Base-by-base conservation (phyloP, 805 yeast genomes). In the Kodamaea sagamina region DNA sequence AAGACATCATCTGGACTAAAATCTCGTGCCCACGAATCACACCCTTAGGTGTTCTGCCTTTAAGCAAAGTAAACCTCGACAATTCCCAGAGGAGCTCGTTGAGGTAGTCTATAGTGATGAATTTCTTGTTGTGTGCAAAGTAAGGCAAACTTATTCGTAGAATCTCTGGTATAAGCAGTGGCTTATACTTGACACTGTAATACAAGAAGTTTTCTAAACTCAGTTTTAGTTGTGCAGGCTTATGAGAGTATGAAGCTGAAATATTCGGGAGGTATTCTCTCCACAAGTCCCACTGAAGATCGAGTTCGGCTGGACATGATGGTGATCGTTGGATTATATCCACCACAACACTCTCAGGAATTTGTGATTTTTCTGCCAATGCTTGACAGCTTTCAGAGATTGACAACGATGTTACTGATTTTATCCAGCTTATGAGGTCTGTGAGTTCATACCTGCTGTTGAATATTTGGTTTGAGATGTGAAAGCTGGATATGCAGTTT, bases 311-410 rank as follows among this genome's bases (percentile, higher is more conserved):
- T 15, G 47, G 46, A 4, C 62, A 56, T 42, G 55, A 44, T 1
- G 75, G 74, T 1, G 71, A 59, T 36, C 79, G 57, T 1, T 58
- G 47, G 2, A 72, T 50, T 4, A 74, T 52, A 45, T 75, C 77
- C 1, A 62, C 55, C 1, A 62, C 36, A 1, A 75, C 60, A 51
- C 67, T 71, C 0, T 66, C 51, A 0, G 80, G 79, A 11, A 72
- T 58, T 2, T 54, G 47, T 1, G 55, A 41, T 7, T 57, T 45
- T 12, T 63, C 59, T 0, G 62, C 38, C 7, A 75, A 50, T 1
- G 63, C 46, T 2, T 46, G 28, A 43, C 76, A 72, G 3, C 74
- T 64, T 2, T 51, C 54, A 5, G 57, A 47, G 8, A 74, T 57
- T 29, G 49, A 53, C 0, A 62, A 49, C 0, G 77, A 54, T 3